Evolutionary conservation across 2,329 filamentous ascomycete species (phyloP).

Genomic region (Clarireedia paspali): DNA sequence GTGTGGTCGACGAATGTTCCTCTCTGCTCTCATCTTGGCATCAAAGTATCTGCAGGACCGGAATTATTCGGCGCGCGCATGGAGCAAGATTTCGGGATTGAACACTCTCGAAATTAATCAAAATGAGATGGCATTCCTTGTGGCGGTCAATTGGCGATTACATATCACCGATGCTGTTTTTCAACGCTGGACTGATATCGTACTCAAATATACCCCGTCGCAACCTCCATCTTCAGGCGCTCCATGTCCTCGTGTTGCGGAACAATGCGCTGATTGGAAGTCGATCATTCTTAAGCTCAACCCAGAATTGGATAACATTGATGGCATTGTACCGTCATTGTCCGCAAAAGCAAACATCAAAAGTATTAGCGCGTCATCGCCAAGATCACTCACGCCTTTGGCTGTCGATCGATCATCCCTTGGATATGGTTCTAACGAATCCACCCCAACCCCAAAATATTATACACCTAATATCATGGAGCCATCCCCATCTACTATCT

Average conservation of each 20-base stretch:
- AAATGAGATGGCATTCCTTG: conserved; percentile 88
- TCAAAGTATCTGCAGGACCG: conserved; percentile 98
- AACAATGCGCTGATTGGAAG: conserved; percentile 43
- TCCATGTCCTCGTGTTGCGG: conserved; percentile 17
- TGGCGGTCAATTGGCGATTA: conserved; percentile 87
- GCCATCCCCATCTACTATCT: conserved; percentile 36
- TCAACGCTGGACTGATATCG: conserved; percentile 88
- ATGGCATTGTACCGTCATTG: conserved; percentile 37
- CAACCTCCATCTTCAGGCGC: conserved; percentile 47
- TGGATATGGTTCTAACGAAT: conserved; percentile 34
- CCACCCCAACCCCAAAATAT: conserved; percentile 36
- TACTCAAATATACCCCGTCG: conserved; percentile 66
- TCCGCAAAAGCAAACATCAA: conserved; percentile 18
- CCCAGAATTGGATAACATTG: conserved; percentile 50
- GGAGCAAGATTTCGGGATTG: conserved; percentile 98
- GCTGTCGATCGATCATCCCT: conserved; percentile 32
- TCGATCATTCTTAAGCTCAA: conserved; percentile 49
- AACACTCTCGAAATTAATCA: conserved; percentile 91
- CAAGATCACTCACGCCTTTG: conserved; percentile 36
- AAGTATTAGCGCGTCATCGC: conserved; percentile 14
- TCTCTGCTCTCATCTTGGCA: conserved; percentile 87
- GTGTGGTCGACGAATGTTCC: conserved; percentile 95
- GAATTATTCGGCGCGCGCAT: conserved; percentile 94
- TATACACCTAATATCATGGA: conserved; percentile 43
- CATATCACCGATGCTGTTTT: conserved; percentile 87